Percentiles rank a stretch among this genome's conserved stretches.
Conservation (phyloP, 495 filamentous ascomycete species). For the Penicillium steckii region DNA sequence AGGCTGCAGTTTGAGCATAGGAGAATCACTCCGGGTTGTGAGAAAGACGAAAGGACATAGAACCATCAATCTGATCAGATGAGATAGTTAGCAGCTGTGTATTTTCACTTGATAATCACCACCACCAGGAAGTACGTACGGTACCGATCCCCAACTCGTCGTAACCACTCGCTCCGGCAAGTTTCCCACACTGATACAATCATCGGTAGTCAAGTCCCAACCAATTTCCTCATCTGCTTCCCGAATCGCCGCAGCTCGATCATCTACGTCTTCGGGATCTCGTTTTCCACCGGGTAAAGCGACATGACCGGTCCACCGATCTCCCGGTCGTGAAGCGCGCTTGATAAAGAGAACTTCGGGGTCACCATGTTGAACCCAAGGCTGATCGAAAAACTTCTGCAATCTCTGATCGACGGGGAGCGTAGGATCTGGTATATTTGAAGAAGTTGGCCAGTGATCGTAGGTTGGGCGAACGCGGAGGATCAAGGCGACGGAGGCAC, state of each 20-base stretch:
- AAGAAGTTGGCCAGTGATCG: slow-evolving; percentile 50
- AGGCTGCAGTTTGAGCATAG: slow-evolving; percentile 63
- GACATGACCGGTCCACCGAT: slow-evolving; percentile 76
- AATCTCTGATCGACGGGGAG: slow-evolving; percentile 42
- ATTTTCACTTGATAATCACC: too few species aligned
- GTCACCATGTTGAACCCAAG: slow-evolving; percentile 72
- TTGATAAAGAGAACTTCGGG: slow-evolving; percentile 79
- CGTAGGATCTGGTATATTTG: slow-evolving; percentile 23
- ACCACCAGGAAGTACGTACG: slow-evolving; percentile 44
- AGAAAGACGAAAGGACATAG: slow-evolving; percentile 76
- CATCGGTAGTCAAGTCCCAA: slow-evolving; percentile 55
- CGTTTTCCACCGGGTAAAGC: slow-evolving; percentile 72
- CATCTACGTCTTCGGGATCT: slow-evolving; percentile 66
- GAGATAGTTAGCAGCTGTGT: too few species aligned
- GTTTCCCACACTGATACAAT: slow-evolving; percentile 62
- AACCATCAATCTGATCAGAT: slow-evolving; percentile 62
- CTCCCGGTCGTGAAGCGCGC: slow-evolving; percentile 64
- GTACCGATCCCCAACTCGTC: slow-evolving; percentile 68
- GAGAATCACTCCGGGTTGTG: slow-evolving; percentile 54
- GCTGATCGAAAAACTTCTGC: slow-evolving; percentile 62
- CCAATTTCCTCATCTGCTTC: slow-evolving; percentile 75
- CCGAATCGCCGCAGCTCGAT: slow-evolving; percentile 63
- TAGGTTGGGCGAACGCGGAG: slow-evolving; percentile 65
- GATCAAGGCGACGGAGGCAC: slow-evolving; percentile 72
- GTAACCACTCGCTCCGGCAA: slow-evolving; percentile 70